A percentile compares a stretch with the other conserved stretches of the same genome.
Conservation (phyloP, 2,329 filamentous ascomycete genomes). For the Ambrosiella beaveri region DNA sequence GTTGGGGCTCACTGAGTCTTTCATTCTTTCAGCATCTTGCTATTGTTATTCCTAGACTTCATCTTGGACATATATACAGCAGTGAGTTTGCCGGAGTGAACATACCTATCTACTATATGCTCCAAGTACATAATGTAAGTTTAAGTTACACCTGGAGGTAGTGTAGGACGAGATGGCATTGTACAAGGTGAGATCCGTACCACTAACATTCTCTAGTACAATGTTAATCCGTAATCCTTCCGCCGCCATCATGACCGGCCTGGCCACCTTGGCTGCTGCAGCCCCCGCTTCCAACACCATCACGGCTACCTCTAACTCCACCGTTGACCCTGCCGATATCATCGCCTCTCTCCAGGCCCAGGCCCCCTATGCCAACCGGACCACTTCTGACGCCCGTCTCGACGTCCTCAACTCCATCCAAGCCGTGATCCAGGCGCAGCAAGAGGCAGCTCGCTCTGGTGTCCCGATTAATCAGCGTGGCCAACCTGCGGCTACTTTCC, state of each 20-base stretch:
- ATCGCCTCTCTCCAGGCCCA: constrained; percentile 1
- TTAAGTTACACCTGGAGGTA: too few relatives aligned
- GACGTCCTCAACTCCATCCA: constrained; percentile 1
- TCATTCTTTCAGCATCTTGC: too few relatives aligned
- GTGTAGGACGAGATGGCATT: too few relatives aligned
- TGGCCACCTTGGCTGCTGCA: background rate
- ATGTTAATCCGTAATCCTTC: background rate
- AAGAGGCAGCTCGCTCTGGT: constrained; percentile 3
- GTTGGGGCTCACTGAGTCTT: background rate
- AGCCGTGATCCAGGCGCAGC: background rate
- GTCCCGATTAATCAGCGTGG: constrained; percentile 5
- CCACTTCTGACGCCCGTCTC: background rate
- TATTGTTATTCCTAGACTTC: too few relatives aligned
- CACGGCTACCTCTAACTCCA: background rate
- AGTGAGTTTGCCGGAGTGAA: too few relatives aligned
- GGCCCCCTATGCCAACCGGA: background rate
- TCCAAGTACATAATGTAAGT: too few relatives aligned
- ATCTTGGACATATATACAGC: too few relatives aligned
- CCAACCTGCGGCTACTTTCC: background rate
- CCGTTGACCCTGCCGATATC: background rate
- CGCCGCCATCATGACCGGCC: background rate
- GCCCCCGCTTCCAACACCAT: background rate
- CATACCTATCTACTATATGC: too few relatives aligned
- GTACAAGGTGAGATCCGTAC: background rate
- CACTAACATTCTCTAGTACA: background rate